A percentile compares a stretch with the other conserved stretches of the same genome.
phyloP scores from a whole-genome alignment of 257 asterid genomes.

The Plantago major region DNA sequence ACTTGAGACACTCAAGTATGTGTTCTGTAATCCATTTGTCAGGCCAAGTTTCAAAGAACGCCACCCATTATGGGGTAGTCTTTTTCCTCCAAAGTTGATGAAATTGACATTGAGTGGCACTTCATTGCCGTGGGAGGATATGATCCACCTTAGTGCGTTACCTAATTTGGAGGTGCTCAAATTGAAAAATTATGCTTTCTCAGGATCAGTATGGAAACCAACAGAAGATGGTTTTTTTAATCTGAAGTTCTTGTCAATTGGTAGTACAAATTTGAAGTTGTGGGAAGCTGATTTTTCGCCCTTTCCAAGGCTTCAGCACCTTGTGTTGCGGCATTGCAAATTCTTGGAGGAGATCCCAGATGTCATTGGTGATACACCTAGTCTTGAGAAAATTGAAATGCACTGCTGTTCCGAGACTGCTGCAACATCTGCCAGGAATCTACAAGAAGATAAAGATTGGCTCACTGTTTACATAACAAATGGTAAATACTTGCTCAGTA shows the following conservation, averaged over 20 bases:
- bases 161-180: slow-evolving; percentile 32
- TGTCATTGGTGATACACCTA: slow-evolving; percentile 20
- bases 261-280: slow-evolving; percentile 16
- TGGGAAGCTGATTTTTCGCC: slow-evolving; percentile 20
- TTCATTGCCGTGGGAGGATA: slow-evolving; percentile 27
- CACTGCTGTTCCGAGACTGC: slow-evolving; percentile 21
- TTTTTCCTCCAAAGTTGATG: slow-evolving; percentile 23
- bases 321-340: slow-evolving; percentile 23
- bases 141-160: slow-evolving; percentile 19
- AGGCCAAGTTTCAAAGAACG: slow-evolving; percentile 7
- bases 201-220: slow-evolving; percentile 20
- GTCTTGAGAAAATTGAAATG: slow-evolving; percentile 16
- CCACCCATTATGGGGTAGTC: not conserved
- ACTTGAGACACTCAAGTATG: slow-evolving; percentile 19
- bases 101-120: slow-evolving; percentile 28
- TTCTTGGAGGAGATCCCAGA: slow-evolving; percentile 19
- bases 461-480: no score
- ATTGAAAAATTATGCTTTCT: slow-evolving; percentile 26
- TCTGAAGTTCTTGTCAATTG: slow-evolving; percentile 22
- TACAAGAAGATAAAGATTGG: not conserved
- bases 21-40: slow-evolving; percentile 19
- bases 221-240: slow-evolving; percentile 14
- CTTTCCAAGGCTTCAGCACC: slow-evolving; percentile 22
- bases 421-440: slow-evolving; percentile 18
- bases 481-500: no score